Evolutionary conservation across 495 filamentous ascomycete species (phyloP).

Genomic region (Rostrohypoxylon terebratum): DNA sequence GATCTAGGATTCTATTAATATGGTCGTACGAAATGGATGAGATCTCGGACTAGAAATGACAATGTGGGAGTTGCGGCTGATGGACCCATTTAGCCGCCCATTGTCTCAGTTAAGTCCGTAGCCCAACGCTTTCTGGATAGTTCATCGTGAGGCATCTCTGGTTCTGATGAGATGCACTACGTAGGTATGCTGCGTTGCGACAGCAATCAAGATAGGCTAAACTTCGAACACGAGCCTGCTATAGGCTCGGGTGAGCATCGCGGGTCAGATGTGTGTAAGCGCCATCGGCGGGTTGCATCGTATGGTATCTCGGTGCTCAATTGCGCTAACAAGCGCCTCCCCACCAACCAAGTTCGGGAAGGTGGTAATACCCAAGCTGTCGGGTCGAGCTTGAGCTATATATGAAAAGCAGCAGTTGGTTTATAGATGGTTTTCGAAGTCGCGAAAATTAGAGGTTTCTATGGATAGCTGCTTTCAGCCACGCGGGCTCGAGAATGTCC

Average conservation of each 20-base stretch:
- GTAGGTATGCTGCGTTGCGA: neutral
- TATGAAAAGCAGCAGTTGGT: neutral
- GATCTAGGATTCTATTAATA: neutral
- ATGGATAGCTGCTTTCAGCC: neutral
- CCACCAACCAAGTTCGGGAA: conserved; percentile 1
- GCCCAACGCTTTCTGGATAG: neutral
- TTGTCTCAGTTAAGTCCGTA: neutral
- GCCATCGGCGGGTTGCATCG: neutral
- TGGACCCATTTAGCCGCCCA: neutral
- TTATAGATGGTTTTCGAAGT: neutral
- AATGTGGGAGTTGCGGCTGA: neutral
- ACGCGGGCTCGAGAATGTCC: neutral
- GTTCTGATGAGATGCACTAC: neutral
- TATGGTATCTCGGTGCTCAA: neutral
- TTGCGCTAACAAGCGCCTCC: neutral
- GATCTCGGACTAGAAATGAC: neutral
- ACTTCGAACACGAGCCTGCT: neutral
- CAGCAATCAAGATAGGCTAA: neutral
- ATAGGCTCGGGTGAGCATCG: neutral
- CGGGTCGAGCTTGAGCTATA: neutral
- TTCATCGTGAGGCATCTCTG: neutral
- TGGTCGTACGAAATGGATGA: neutral
- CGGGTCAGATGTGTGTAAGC: neutral
- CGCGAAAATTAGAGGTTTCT: neutral
- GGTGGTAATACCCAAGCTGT: neutral